These are phyloP conservation scores for Quercus phellos DNA, from an alignment of 331 rosid genomes.

Conservation along the genomic window DNA sequence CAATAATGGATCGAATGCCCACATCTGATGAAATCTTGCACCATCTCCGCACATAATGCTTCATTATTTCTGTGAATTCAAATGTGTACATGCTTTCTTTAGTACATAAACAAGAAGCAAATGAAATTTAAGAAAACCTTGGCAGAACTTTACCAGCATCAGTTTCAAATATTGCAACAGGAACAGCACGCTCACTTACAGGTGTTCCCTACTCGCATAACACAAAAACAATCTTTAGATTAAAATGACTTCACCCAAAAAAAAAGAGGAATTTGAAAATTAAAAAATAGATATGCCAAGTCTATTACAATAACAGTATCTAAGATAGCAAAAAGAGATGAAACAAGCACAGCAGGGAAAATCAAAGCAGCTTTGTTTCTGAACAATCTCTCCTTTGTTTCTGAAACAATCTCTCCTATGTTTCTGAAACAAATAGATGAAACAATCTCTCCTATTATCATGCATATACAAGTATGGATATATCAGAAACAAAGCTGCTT, in stretches of 20 bases:
- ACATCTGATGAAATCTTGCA: constrained; percentile 91
- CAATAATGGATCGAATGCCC: constrained; percentile 86
- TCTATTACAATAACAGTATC: not conserved
- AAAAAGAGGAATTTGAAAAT: constrained; percentile 3
- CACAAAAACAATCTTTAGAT: constrained; percentile 5
- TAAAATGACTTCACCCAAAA: not conserved
- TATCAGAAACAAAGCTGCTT: not conserved
- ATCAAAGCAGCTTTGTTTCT: too few relatives aligned
- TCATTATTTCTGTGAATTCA: constrained; percentile 72
- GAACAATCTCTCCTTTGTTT: too few relatives aligned
- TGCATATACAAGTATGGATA: not conserved
- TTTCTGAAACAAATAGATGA: too few relatives aligned
- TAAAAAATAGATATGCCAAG: not conserved
- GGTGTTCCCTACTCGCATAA: constrained; percentile 76
- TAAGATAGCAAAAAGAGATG: not conserved
- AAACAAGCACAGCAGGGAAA: not conserved
- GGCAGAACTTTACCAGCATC: constrained; percentile 64
- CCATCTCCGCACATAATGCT: constrained; percentile 90
- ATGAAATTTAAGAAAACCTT: constrained; percentile 4
- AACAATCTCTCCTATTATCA: not conserved
- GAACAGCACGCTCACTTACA: constrained; percentile 99
- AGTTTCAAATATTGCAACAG: constrained; percentile 96
- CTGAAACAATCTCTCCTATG: too few relatives aligned
- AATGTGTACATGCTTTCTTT: constrained; percentile 12
- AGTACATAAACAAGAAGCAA: constrained; percentile 12